These are phyloP conservation scores for Monosporozyma yasuniensis DNA, from an alignment of 805 yeast genomes.

Conservation along the genomic window DNA sequence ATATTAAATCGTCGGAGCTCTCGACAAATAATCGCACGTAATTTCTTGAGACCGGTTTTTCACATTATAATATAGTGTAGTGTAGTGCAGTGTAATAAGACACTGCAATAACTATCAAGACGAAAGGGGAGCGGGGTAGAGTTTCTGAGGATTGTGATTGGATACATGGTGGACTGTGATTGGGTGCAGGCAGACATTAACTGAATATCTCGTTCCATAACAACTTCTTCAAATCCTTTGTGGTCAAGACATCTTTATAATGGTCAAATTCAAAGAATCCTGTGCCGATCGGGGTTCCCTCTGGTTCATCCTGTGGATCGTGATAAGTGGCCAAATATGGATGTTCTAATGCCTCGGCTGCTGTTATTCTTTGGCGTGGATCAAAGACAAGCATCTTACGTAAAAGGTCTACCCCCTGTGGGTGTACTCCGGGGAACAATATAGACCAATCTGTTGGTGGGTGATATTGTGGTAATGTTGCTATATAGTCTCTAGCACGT, in stretches of 20 bases:
- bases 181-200: too few species aligned
- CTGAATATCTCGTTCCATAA: constrained; percentile 63
- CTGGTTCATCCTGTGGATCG: constrained; percentile 91
- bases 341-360: constrained; percentile 73
- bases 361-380: constrained; percentile 75
- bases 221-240: constrained; percentile 68
- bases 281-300: constrained; percentile 70
- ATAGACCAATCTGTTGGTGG: constrained; percentile 12
- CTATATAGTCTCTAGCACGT: constrained; percentile 82
- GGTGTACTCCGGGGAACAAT: constrained; percentile 44
- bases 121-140: too few species aligned
- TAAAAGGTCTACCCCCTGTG: constrained; percentile 59
- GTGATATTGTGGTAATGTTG: constrained; percentile 58
- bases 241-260: constrained; percentile 65
- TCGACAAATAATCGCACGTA: too few species aligned
- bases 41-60: too few species aligned
- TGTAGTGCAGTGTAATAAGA: too few species aligned
- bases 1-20: too few species aligned
- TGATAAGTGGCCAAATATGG: constrained; percentile 85
- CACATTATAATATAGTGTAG: too few species aligned
- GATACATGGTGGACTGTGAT: too few species aligned
- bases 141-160: too few species aligned
- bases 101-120: too few species aligned
- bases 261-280: constrained; percentile 87
- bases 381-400: constrained; percentile 71